These are phyloP conservation scores for Botryosphaeria agaves DNA, from an alignment of 2,329 filamentous ascomycete species.

Conservation along the genomic window DNA sequence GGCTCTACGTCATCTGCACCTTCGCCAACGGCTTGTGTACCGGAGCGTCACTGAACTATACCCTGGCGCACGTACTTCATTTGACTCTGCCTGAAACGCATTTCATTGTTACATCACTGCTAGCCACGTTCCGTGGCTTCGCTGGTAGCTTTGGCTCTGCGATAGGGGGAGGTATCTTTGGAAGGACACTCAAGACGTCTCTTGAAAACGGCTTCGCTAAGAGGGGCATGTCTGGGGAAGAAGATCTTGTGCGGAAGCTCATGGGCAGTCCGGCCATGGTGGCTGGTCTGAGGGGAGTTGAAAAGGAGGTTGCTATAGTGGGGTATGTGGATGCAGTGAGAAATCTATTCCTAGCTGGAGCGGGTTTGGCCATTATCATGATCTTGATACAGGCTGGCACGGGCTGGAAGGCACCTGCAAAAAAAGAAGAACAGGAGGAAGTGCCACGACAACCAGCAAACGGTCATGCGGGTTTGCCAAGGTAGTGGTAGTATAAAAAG, in stretches of 20 bases:
- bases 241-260: slow-evolving; percentile 33
- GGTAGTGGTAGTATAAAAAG: too few species aligned
- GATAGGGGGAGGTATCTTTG: slow-evolving; percentile 62
- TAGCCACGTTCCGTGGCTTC: slow-evolving; percentile 68
- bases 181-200: slow-evolving; percentile 37
- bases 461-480: too few species aligned
- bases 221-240: slow-evolving; percentile 18
- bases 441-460: too few species aligned
- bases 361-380: slow-evolving; percentile 30
- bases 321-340: slow-evolving; percentile 38
- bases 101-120: slow-evolving; percentile 57
- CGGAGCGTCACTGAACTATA: slow-evolving; percentile 63
- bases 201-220: slow-evolving; percentile 41
- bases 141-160: slow-evolving; percentile 66
- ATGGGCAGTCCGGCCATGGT: slow-evolving; percentile 42
- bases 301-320: slow-evolving; percentile 32
- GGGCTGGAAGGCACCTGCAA: slow-evolving; percentile 31
- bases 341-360: slow-evolving; percentile 34
- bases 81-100: slow-evolving; percentile 48
- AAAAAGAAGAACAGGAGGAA: slow-evolving; percentile 10
- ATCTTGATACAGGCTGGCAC: slow-evolving; percentile 38
- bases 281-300: slow-evolving; percentile 26
- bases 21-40: slow-evolving; percentile 57
- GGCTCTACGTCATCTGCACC: slow-evolving; percentile 40
- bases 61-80: slow-evolving; percentile 62